Conservation (phyloP, 2,329 filamentous ascomycete species). For the Ilyonectria robusta region DNA sequence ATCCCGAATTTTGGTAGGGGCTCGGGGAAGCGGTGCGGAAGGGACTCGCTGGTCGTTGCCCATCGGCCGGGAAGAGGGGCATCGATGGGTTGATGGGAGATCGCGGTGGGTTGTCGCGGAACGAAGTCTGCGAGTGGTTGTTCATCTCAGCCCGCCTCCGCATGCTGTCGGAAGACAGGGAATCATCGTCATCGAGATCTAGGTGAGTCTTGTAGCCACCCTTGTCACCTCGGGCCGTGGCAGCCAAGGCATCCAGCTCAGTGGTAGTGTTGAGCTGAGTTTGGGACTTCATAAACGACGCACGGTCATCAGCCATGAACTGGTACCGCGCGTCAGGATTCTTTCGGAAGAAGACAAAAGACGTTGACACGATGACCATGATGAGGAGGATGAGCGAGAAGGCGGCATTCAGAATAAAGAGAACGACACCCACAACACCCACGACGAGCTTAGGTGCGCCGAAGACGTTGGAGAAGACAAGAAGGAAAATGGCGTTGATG, state of each 20-base stretch:
- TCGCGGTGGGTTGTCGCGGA: slow-evolving; percentile 50
- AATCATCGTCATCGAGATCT: slow-evolving; percentile 60
- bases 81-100: slow-evolving; percentile 60
- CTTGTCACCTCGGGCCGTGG: slow-evolving; percentile 89
- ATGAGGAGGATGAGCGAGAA: slow-evolving; percentile 87
- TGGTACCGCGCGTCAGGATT: slow-evolving; percentile 96
- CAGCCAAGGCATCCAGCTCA: slow-evolving; percentile 90
- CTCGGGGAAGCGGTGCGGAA: slow-evolving; percentile 54
- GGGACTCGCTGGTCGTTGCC: slow-evolving; percentile 53
- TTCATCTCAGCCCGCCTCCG: slow-evolving; percentile 53
- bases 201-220: slow-evolving; percentile 64
- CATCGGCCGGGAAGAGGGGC: slow-evolving; percentile 59
- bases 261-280: slow-evolving; percentile 83
- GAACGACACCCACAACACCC: slow-evolving; percentile 89
- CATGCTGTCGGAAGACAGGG: slow-evolving; percentile 56
- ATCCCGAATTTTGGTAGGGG: slow-evolving; percentile 51
- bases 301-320: slow-evolving; percentile 95
- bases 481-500: slow-evolving; percentile 87
- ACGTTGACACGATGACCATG: slow-evolving; percentile 76
- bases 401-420: slow-evolving; percentile 89
- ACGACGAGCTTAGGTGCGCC: slow-evolving; percentile 86
- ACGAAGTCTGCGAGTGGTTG: slow-evolving; percentile 52
- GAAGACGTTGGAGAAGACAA: slow-evolving; percentile 91
- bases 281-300: slow-evolving; percentile 97
- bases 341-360: slow-evolving; percentile 85